Base-by-base conservation (phyloP, 2,329 filamentous ascomycete genomes). In the Peltaster fructicola region DNA sequence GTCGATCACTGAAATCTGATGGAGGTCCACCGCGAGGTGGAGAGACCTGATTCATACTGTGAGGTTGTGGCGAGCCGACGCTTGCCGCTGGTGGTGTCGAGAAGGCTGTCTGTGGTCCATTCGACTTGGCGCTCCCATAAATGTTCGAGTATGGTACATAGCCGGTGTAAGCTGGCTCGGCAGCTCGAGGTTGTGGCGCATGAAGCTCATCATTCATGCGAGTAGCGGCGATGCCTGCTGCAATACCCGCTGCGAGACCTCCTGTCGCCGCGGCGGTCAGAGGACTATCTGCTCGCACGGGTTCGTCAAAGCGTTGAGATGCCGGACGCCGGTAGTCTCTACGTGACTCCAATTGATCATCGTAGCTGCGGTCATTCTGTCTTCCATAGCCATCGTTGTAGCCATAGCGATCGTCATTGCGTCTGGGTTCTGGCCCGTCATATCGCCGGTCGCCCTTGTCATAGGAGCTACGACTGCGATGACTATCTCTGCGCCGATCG, bases 121-220 rank as follows among this genome's bases (percentile, higher is more conserved):
- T 25, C 8, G 22, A 7, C 17, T 17, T 18, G 12, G 17, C 14
- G 14, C 23, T 9, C 17, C 39, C 43, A 27, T 50, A 50, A 24
- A 50, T 40, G 27, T 49, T 28, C 13, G 45, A 37, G 22, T 50
- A 50, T 6, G 47, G 47, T 3, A 49, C 39, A 22, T 50, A 50
- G 21, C 41, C 38, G 18, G 33, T n/a, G n/a, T n/a, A n/a, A n/a
- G n/a, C n/a, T n/a, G n/a, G n/a, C n/a, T n/a, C n/a, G n/a, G n/a
- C n/a, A n/a, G n/a, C n/a, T n/a, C n/a, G n/a, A n/a, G n/a, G n/a
- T n/a, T n/a, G n/a, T n/a, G n/a, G n/a, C n/a, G n/a, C n/a, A n/a
- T n/a, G n/a, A n/a, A n/a, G n/a, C n/a, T n/a, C n/a, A n/a, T n/a
- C n/a, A n/a, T n/a, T n/a, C n/a, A n/a, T n/a, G n/a, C n/a, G n/a